Base-by-base conservation (phyloP, 1,139 yeast genomes). In the Suhomyces kunorum region DNA sequence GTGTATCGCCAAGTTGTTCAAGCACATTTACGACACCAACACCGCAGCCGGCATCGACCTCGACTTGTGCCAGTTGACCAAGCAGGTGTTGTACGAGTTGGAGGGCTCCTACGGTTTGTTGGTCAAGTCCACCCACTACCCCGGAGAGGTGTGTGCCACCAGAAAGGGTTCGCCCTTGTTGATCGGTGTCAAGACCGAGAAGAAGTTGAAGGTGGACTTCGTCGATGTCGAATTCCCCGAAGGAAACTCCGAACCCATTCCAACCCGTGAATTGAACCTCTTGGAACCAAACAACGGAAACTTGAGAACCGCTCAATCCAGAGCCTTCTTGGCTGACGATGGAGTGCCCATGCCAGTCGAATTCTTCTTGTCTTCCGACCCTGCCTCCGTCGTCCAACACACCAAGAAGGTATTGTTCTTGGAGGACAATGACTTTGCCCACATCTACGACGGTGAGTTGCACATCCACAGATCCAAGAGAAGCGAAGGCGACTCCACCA, bases 351-450 rank as follows among this genome's bases (percentile, higher is more conserved):
- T 83, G 73, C 96, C 98, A 37, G 88, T 92, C 37, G 98, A 94
- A 71, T 92, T 90, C 67, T 94, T 89, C 71, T 76, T 94, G 51
- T 90, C 98, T 17, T 89, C 98, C 23, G 99, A 94, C 67, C 96
- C 98, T 26, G 87, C 98, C 19, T 90, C 98, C n/a, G 96, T 94
- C 39, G 77, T 94, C 45, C 94, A 90, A 68, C 96, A 94, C 71
- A 94, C 99, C 56, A 90, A 90, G 71, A 92, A 92, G 69, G 98
- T 94, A 26, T 78, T 94, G 55, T 92, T 87, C 68, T 78, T 94
- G 59, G 98, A 92, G 72, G 99, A 94, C 66, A 97, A 94, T 59
- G 99, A 94, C 67, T 89, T 94, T 64, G 99, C 98, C 31, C 99
- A 94, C 64, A 89, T 94, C 53, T 88, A 87, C 64, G 96, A 90